A percentile compares a stretch with the other conserved stretches of the same genome.
Conservation (phyloP, 2,329 filamentous ascomycete species). For the Sarocladium kiliense region DNA sequence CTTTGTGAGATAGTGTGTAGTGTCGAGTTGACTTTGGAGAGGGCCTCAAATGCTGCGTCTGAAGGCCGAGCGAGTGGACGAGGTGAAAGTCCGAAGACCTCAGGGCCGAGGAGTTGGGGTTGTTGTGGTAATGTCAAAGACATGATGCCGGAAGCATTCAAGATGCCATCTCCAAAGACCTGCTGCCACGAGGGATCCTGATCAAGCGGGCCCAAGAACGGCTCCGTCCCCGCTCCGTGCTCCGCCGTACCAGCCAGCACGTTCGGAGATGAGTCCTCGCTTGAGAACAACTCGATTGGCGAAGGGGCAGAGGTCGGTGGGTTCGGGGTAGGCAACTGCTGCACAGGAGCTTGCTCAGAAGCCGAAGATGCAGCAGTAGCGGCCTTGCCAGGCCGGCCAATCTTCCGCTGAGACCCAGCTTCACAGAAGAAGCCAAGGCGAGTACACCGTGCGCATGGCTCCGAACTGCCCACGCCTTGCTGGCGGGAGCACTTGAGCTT, state of each 20-base stretch:
- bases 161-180: not conserved
- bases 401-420: constrained; percentile 23
- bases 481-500: constrained; percentile 26
- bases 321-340: not conserved
- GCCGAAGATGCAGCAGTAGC: not conserved
- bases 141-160: not conserved
- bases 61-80: not conserved
- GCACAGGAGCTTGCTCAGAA: not conserved
- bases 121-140: not conserved
- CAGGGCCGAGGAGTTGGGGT: not conserved
- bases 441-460: constrained; percentile 22
- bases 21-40: constrained; percentile 1
- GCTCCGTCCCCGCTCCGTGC: not conserved
- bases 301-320: not conserved
- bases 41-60: not conserved
- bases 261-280: constrained; percentile 2
- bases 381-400: constrained; percentile 23
- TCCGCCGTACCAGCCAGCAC: not conserved
- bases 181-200: not conserved
- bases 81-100: not conserved
- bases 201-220: not conserved
- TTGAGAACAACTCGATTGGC: not conserved
- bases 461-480: not conserved
- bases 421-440: constrained; percentile 23
- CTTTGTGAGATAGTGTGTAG: not conserved